These are phyloP conservation scores for Ehretia macrophylla DNA, from an alignment of 257 asterid species.

Conservation along the genomic window DNA sequence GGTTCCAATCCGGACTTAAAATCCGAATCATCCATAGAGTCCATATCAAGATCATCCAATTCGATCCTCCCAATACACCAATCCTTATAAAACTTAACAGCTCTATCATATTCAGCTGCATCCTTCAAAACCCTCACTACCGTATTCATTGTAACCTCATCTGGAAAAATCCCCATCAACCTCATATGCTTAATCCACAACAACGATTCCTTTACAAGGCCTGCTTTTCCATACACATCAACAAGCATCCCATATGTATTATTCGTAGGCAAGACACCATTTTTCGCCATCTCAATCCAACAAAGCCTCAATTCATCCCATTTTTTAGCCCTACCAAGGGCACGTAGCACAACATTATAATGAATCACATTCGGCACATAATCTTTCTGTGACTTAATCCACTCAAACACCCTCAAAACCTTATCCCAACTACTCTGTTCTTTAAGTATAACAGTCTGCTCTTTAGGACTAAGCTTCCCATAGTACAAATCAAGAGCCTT, in stretches of 20 bases:
- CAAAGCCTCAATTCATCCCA: constrained; percentile 97
- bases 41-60: constrained; percentile 66
- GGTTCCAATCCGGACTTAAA: constrained; percentile 26
- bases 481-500: constrained; percentile 46
- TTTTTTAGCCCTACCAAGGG: constrained; percentile 72
- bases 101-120: constrained; percentile 64
- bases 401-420: constrained; percentile 72
- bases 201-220: constrained; percentile 82
- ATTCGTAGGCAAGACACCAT: constrained; percentile 61
- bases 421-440: constrained; percentile 79
- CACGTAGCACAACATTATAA: constrained; percentile 79
- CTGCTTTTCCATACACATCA: constrained; percentile 91
- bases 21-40: constrained; percentile 40
- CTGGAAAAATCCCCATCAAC: constrained; percentile 73
- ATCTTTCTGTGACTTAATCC: constrained; percentile 76
- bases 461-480: constrained; percentile 71
- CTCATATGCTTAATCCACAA: constrained; percentile 92
- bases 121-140: constrained; percentile 84
- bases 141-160: constrained; percentile 92
- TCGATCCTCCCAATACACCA: constrained; percentile 77
- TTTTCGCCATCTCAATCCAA: constrained; percentile 90
- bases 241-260: constrained; percentile 91
- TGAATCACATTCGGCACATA: constrained; percentile 85
- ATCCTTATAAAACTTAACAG: constrained; percentile 62
- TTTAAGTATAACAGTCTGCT: constrained; percentile 86